Conservation (phyloP, 495 filamentous ascomycete species). For the Penicillium paradoxum region DNA sequence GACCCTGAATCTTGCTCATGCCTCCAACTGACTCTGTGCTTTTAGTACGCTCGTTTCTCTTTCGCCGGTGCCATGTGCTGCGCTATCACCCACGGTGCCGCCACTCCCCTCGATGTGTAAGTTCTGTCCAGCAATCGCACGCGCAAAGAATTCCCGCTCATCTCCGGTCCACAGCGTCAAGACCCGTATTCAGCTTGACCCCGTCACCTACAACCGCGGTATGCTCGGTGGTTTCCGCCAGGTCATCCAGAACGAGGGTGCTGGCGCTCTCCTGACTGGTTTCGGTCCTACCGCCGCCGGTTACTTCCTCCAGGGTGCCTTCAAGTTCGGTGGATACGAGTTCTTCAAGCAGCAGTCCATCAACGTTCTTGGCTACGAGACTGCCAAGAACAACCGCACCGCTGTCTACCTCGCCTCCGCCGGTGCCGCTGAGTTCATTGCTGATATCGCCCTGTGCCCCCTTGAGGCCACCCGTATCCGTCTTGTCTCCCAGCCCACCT, state of each 20-base stretch:
- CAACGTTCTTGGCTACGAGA: constrained; percentile 75
- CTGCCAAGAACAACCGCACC: constrained; percentile 78
- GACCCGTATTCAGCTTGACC: constrained; percentile 92
- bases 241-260: constrained; percentile 79
- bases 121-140: constrained; percentile 30
- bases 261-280: constrained; percentile 82
- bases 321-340: constrained; percentile 96
- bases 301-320: constrained; percentile 91
- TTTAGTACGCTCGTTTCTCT: constrained; percentile 78
- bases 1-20: not conserved
- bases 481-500: constrained; percentile 86
- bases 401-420: constrained; percentile 84
- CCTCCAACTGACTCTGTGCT: constrained; percentile 43
- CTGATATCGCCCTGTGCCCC: constrained; percentile 89
- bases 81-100: constrained; percentile 84
- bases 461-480: constrained; percentile 93
- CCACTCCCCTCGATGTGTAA: constrained; percentile 97
- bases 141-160: not conserved
- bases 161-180: constrained; percentile 62
- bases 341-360: constrained; percentile 93
- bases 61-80: constrained; percentile 77
- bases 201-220: constrained; percentile 81
- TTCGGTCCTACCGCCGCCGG: constrained; percentile 82
- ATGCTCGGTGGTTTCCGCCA: constrained; percentile 82
- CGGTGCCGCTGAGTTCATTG: constrained; percentile 84